Base-by-base conservation (phyloP, 768 basidiomycete genomes). In the Tulasnella sp. region DNA sequence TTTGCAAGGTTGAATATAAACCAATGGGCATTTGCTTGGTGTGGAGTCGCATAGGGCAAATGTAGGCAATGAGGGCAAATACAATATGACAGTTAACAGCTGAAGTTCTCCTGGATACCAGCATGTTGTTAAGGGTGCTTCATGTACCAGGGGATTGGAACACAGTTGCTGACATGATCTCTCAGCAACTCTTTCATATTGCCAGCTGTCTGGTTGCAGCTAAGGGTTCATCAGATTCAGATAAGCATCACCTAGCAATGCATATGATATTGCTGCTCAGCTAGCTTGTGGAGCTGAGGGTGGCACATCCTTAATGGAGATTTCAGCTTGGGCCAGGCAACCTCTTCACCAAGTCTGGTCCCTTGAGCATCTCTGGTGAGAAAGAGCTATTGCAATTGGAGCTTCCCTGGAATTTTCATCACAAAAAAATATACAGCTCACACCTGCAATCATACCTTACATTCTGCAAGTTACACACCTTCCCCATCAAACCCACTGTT, bases 321-420 rank as follows among this genome's bases (percentile, higher is more conserved):
- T 17, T 38, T 27, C 2, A 10, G 34, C 3, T 17, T 54, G 47
- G 59, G 73, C 64, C n/a, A n/a, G n/a, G n/a, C 75, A 75, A 61
- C 74, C 75, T 1, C 0, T n/a, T 0, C 51, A 71, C 49, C 56
- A 52, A 30, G 65, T 72, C 27, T 77, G 77, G 76, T 58, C 72
- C 0, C 21, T 51, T 0, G 70, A 76, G 30, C 63, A 65, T 5
- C 67, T 77, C 1, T 9, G 68, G 0, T 70, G 64, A 17, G 70
- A 72, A 60, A 67, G 71, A 7, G 63, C 69, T 2, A 66, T 73
- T 63, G 70, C 72, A 0, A 65, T 75, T 11, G 73, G 72, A 1
- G 26, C 64, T n/a, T 61, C 71, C 0, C 59, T 76, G 19, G 69
- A 73, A 17, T 13, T 13, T 0, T 67, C 66, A 3, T 70, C 72